Base-by-base conservation (phyloP, 2,329 filamentous ascomycete species). In the Tolypocladium endophyticum region DNA sequence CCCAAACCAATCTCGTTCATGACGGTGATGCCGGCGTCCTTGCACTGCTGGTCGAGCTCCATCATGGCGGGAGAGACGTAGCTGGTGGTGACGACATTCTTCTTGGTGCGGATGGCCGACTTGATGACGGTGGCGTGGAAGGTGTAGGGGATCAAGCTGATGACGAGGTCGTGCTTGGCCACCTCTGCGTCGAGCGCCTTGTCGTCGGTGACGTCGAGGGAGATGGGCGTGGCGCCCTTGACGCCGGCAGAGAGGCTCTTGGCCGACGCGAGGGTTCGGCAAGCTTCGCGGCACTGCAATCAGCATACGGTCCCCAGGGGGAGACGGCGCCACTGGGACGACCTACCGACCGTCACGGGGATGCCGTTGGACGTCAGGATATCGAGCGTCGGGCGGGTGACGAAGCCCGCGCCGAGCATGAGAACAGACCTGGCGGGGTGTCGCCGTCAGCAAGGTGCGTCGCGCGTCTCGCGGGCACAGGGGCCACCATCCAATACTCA, bases 21-120 rank as follows among this genome's bases (percentile, higher is more conserved):
- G 72, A 97, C 92, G 14, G 91, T 96, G 72, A 97, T 97, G 62
- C 92, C 92, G 23, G 93, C 93, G 64, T 88, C 89, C 82, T 96
- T 96, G 73, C 83, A 86, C 68, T 88, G 79, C 68, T 86, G 80
- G 69, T 97, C 88, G 57, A 97, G 85, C 79, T 92, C 93, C 77
- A 87, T 76, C 92, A 97, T 97, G 65, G 90, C 90, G 4, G 91
- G 91, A 5, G 90, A 95, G 66, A 96, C 89, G 72, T 97, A 97
- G 65, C 86, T 91, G 36, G 93, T 97, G 61, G 93, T 97, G 70
- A 97, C 92, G 62, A 97, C 92, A 79, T 97, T 80, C 83, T 93
- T 96, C 89, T 96, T 97, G 70, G 87, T 84, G 70, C 87, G 85
- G 77, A 97, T 97, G 64, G 92, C 93, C 41, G 88, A 87, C 83